Base-by-base conservation (phyloP, 2,329 filamentous ascomycete species). In the Xylariaceae sp. region DNA sequence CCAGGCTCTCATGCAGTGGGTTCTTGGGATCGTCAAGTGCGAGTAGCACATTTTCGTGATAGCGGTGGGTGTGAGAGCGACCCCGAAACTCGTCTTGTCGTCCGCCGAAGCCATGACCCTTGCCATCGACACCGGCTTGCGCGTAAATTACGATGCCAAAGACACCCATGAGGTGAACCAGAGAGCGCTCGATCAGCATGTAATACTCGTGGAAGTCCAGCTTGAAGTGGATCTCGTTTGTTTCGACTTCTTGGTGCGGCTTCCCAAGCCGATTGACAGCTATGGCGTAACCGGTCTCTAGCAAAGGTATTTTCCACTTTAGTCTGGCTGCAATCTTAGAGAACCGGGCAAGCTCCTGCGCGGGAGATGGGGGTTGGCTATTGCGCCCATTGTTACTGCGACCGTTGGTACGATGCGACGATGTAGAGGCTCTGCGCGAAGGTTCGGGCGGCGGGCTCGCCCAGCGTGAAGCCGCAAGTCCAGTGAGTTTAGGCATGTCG, bases 181-280 rank as follows among this genome's bases (percentile, higher is more conserved):
- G 77, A 0, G 86, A 87, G 35, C 88, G 83, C 73, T 91, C 88
- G 5, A 90, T 80, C 42, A 89, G 79, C 55, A 84, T 83, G 74
- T 90, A 90, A 71, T 87, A 90, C 68, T 91, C 88, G 73, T 88
- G 86, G 63, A 90, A 91, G 68, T 90, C 88, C 6, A 90, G 79
- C 71, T 90, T 90, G 76, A 90, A 90, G 79, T 89, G 89, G 13
- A 83, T 78, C 71, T 87, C 84, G 30, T 63, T 60, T 1, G 59
- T 64, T 6, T 69, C 66, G n/a, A 67, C 58, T 9, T 71, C 68
- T 23, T 71, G 70, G 17, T 69, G 66, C 0, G 72, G 66, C 50
- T 77, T 75, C 47, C 69, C 73, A 39, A 66, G 71, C 4, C 75
- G 75, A 42, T 74, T 70, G 23, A 75, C 74, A 0, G 84, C 83